These are phyloP conservation scores for Acanthamoeba rhysodes DNA, from an alignment of 208 protist species.

Conservation along the genomic window DNA sequence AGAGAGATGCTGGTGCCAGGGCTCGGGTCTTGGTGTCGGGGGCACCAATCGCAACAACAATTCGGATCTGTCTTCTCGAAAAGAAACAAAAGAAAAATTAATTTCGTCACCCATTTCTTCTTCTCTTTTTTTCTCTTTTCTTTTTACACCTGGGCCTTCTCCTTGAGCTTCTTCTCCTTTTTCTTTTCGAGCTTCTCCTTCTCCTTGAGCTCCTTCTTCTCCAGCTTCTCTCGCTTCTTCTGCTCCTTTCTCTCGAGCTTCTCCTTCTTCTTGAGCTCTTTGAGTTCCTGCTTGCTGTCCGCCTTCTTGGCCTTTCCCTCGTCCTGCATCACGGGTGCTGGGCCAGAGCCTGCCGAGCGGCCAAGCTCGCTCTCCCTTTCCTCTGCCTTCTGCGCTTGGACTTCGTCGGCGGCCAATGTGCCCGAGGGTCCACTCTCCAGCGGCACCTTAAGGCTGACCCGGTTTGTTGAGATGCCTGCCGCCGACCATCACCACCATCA, in stretches of 20 bases:
- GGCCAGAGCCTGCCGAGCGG: background rate
- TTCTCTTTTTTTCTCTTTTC: background rate
- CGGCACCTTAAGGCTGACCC: too few relatives aligned
- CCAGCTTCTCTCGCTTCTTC: background rate
- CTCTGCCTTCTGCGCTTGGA: too few relatives aligned
- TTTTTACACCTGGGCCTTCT: background rate
- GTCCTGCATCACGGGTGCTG: background rate
- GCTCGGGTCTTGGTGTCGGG: too few relatives aligned
- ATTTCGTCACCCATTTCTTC: background rate
- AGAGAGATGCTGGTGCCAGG: too few relatives aligned
- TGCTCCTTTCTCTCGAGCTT: background rate
- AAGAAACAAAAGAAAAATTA: background rate
- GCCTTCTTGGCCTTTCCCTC: constrained; percentile 13
- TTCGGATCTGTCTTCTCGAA: too few relatives aligned
- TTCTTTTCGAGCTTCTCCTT: background rate
- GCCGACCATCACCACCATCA: too few relatives aligned
- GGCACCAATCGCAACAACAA: too few relatives aligned
- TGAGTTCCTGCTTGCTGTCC: background rate
- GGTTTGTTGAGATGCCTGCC: too few relatives aligned
- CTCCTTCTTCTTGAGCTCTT: background rate
- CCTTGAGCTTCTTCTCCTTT: background rate
- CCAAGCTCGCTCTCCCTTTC: background rate
- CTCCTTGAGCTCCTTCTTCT: background rate
- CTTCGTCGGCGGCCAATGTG: too few relatives aligned
- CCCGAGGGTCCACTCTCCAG: too few relatives aligned